Conservation (phyloP, 805 yeast species). For the Yamadazyma insecticola region DNA sequence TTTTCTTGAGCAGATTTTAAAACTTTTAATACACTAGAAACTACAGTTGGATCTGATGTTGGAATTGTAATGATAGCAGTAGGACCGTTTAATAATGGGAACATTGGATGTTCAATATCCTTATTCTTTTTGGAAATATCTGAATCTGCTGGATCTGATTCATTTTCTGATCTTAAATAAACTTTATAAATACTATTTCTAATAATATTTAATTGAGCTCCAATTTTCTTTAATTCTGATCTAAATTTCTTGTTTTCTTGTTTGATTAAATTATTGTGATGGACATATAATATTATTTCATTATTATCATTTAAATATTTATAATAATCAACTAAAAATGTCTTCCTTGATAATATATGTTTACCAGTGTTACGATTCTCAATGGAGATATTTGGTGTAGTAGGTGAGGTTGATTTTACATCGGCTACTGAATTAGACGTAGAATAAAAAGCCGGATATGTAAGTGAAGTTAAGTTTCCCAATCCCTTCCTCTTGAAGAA, state of each 20-base stretch:
- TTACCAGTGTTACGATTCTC: conserved; percentile 45
- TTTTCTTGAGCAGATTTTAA: conserved; percentile 65
- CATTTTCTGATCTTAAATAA: conserved; percentile 65
- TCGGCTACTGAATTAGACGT: background rate
- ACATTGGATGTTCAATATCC: conserved; percentile 58
- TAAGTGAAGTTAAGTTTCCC: too few relatives aligned
- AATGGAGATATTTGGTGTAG: background rate
- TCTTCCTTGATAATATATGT: conserved; percentile 70
- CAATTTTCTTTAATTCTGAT: conserved; percentile 55
- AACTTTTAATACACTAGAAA: conserved; percentile 56
- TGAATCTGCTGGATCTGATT: conserved; percentile 67
- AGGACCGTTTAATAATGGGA: conserved; percentile 74
- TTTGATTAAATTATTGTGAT: conserved; percentile 77
- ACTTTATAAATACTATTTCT: conserved; percentile 69
- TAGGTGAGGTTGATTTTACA: too few relatives aligned
- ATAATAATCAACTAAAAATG: conserved; percentile 79
- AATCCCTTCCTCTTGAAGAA: too few relatives aligned
- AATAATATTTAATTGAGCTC: conserved; percentile 65
- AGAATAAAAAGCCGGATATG: too few relatives aligned
- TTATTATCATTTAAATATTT: conserved; percentile 61
- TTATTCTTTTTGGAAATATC: conserved; percentile 45
- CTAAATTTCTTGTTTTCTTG: conserved; percentile 64
- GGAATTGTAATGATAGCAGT: conserved; percentile 72
- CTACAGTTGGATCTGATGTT: conserved; percentile 64
- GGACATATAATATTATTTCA: conserved; percentile 72